These are phyloP conservation scores for Colletotrichum chlorophyti DNA, from an alignment of 2,329 filamentous ascomycete species.

Conservation along the genomic window DNA sequence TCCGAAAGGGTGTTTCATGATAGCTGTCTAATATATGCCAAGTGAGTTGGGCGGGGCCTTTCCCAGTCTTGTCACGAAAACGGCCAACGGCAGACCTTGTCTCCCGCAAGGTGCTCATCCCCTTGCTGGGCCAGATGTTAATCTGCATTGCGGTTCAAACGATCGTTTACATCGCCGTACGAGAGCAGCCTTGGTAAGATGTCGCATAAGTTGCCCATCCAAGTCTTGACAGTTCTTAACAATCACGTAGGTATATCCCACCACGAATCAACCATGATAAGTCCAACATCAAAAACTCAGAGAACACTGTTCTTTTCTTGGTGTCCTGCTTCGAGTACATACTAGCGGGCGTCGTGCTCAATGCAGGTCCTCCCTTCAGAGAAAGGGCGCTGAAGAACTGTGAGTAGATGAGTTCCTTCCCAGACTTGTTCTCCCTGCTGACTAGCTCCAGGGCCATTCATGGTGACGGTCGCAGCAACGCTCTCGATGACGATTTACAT, in stretches of 20 bases:
- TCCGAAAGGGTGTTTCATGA: constrained; percentile 11
- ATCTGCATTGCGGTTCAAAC: constrained; percentile 82
- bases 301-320: constrained; percentile 91
- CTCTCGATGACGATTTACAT: constrained; percentile 78
- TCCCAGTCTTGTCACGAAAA: constrained; percentile 78
- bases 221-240: constrained; percentile 26
- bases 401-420: constrained; percentile 49
- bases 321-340: constrained; percentile 96
- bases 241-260: constrained; percentile 71
- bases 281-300: constrained; percentile 87
- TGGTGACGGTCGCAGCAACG: constrained; percentile 75
- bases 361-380: constrained; percentile 89
- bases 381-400: constrained; percentile 81
- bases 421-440: constrained; percentile 29
- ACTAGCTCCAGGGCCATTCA: constrained; percentile 73
- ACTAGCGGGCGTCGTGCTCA: constrained; percentile 85
- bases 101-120: constrained; percentile 88
- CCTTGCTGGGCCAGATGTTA: constrained; percentile 85
- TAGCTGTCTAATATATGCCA: background rate
- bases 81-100: constrained; percentile 91
- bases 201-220: background rate
- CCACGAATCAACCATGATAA: constrained; percentile 79
- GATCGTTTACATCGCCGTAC: constrained; percentile 75
- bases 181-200: constrained; percentile 77
- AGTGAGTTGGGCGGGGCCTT: constrained; percentile 95